Base-by-base conservation (phyloP, 169 alveolate species). In the Plasmodium cynomolgi region DNA sequence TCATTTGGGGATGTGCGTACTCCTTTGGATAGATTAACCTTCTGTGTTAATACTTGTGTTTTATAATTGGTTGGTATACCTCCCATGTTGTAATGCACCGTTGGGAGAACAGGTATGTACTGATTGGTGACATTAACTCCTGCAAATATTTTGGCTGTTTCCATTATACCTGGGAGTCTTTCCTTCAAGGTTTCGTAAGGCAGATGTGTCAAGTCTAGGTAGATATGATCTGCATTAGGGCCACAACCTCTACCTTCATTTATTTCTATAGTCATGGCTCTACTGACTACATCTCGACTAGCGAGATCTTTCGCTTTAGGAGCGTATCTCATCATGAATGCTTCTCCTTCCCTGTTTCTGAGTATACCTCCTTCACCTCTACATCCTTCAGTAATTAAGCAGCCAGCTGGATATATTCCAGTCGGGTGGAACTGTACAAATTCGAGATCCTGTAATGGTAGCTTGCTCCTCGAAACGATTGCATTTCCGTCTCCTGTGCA, bases 31-130 rank as follows among this genome's bases (percentile, higher is more conserved):
- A 74, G 39, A 62, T 68, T 72, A 11, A 84, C 95, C 44, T 47
- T 95, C 72, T 93, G 93, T 39, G 96, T 96, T 15, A 98, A 3
- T 13, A 97, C 99, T 95, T 99, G 98, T 5, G 99, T 98, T 95
- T 98, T 98, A 97, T 98, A 99, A 97, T 99, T 98, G 79, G 99
- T 99, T 71, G 99, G 99, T 34, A 99, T 96, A 44, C 99, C 99
- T 23, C 99, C 99, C 99, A 99, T 99, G 96, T 99, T 99, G 96
- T 99, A 99, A 96, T 99, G 99, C 68, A 99, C 99, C 2, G 99
- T 99, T 34, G 99, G 99, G 68, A 99, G 94, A 47, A 99, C 99
- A 15, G 99, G 99, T 33, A 99, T 98, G 37, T 99, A 99, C 95
- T 98, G 99, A 93, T 97, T 98, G 83, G 99, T 97, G 2, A 96